phyloP scores from a whole-genome alignment of 2,329 filamentous ascomycete species.

The Neocatenulostroma microsporum region DNA sequence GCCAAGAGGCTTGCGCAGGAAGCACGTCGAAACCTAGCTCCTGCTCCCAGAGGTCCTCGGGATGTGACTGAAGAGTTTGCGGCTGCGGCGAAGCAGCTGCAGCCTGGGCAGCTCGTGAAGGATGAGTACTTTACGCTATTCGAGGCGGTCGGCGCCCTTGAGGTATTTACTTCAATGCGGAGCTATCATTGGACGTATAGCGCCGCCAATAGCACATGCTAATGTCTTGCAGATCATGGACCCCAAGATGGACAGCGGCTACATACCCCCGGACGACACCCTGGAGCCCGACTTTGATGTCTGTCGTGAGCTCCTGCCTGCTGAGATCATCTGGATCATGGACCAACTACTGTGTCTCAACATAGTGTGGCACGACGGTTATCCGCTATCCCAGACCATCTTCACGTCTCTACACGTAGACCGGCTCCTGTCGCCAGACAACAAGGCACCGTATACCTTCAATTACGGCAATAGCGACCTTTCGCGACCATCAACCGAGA shows the following conservation, averaged over 20 bases:
- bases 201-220: neutral
- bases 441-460: conserved; percentile 22
- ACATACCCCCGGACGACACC: conserved; percentile 67
- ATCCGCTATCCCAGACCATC: conserved; percentile 86
- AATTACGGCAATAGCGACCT: conserved; percentile 36
- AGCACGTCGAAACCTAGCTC: conserved; percentile 12
- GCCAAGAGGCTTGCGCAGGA: conserved; percentile 17
- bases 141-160: conserved; percentile 81
- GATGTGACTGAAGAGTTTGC: conserved; percentile 32
- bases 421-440: conserved; percentile 62
- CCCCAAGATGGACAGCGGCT: conserved; percentile 96
- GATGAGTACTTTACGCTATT: conserved; percentile 92
- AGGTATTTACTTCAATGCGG: conserved; percentile 38
- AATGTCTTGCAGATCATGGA: conserved; percentile 77
- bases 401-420: conserved; percentile 92
- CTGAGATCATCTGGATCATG: conserved; percentile 85
- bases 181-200: neutral
- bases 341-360: conserved; percentile 87
- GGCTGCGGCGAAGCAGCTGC: conserved; percentile 42
- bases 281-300: conserved; percentile 58
- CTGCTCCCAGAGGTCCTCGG: conserved; percentile 9
- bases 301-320: conserved; percentile 23
- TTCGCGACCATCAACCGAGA: neutral
- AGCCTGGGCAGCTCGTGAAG: conserved; percentile 78
- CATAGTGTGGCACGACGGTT: conserved; percentile 97